Conservation (phyloP, 1,139 yeast species). For the Saccharomyces hybrid region DNA sequence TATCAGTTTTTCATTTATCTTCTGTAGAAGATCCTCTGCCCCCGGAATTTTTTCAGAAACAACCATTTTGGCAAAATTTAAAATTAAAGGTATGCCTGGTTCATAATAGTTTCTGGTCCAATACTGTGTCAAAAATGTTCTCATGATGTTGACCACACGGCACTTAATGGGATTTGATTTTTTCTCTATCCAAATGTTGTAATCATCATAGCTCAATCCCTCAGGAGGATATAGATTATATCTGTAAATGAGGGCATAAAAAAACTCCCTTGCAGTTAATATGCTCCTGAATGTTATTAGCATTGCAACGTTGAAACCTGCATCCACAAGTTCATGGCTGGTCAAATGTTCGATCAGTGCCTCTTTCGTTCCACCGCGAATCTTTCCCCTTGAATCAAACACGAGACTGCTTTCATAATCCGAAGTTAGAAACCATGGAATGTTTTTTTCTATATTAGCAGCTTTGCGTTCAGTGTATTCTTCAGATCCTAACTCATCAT, state of each 20-base stretch:
- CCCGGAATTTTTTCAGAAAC: conserved; percentile 42
- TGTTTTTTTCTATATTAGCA: conserved; percentile 20
- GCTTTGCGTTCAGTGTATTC: background rate
- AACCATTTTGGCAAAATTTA: conserved; percentile 54
- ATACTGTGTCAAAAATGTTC: conserved; percentile 60
- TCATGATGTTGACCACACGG: conserved; percentile 65
- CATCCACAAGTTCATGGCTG: conserved; percentile 64
- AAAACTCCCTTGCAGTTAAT: conserved; percentile 58
- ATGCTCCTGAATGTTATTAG: conserved; percentile 72
- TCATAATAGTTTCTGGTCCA: conserved; percentile 67
- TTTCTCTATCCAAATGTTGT: conserved; percentile 68
- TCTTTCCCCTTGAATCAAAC: conserved; percentile 62
- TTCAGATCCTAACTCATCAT: conserved; percentile 11
- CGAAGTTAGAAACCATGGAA: conserved; percentile 77
- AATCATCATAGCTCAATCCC: conserved; percentile 78
- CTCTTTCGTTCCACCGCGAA: conserved; percentile 79
- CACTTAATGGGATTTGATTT: conserved; percentile 51
- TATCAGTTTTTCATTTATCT: conserved; percentile 22
- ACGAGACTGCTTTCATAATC: conserved; percentile 69
- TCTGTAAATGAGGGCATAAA: conserved; percentile 54
- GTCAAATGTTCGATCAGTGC: conserved; percentile 81
- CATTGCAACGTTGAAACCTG: conserved; percentile 62
- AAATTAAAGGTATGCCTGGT: conserved; percentile 43
- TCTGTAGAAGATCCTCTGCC: conserved; percentile 31
- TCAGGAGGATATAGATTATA: conserved; percentile 80